Evolutionary conservation across 164 flowering plant genomes (phyloP), one percentile per base, ranked within the genome.

Genomic region (Vitis rupestris): DNA sequence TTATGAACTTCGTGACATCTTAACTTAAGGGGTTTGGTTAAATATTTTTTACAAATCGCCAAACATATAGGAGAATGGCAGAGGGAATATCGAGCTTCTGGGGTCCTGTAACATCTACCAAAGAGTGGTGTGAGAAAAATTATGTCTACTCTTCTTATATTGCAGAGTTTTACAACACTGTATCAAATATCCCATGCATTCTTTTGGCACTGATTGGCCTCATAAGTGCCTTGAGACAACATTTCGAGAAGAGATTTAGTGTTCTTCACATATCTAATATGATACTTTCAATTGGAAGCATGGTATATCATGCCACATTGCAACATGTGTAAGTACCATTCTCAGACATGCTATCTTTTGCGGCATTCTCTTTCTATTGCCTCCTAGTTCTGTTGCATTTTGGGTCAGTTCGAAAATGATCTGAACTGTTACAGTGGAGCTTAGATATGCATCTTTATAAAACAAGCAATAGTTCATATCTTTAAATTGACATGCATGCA

Each of bases 181-280:
- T 92, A 67, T 92, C 95, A 7, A 92, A 88, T 75, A 63, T 84
- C 23, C 97, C 92, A 2, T 37, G 87, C 79, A 83, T 90, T 69
- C 77, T 88, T 69, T 85, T 92, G 82, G 94, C 92, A 27, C 78
- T 90, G 64, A 74, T 90, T 75, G 97, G 97, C 49, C 90, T 92
- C 29, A 61, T 87, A 63, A 88, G 78, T 85, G 92, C 97, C 16
- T 68, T 92, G 53, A 79, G 91, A 59, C 97, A 88, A 64, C 79
- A 91, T 17, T 90, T 92, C 75, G 97, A 92, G 84, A 92, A 88
- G 80, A 92, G 97, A 74, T 92, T 92, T 78, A 84, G 88, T 60
- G 72, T 87, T 61, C 94, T 92, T 73, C 97, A 92, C 78, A 64
- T 90, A 72, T 90, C 97, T 8, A 92, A 92, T 66, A 86, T 92